Evolutionary conservation across 2,329 filamentous ascomycete genomes (phyloP).

Genomic region (Sporothrix brunneoviolacea): DNA sequence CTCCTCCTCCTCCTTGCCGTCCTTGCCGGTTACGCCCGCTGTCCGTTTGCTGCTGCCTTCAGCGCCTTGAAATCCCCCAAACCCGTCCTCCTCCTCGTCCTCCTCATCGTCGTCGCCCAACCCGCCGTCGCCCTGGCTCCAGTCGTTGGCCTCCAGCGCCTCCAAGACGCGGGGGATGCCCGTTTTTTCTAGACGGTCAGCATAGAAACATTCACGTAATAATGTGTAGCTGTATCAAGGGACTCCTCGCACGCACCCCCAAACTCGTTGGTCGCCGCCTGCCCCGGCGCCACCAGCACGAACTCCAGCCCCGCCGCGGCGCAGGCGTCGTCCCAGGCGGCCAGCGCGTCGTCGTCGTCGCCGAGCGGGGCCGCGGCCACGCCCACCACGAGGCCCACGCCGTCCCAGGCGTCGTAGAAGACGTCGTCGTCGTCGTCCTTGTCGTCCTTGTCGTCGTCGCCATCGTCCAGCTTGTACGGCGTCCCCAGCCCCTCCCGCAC

Average conservation of each 20-base stretch:
- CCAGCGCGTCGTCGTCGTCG: conserved; percentile 33
- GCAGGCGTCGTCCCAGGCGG: conserved; percentile 57
- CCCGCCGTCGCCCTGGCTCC: conserved; percentile 40
- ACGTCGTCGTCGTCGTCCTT: conserved; percentile 28
- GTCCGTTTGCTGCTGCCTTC: too few species aligned
- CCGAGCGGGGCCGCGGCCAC: conserved; percentile 34
- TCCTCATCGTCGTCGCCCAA: conserved; percentile 8
- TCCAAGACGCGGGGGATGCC: conserved; percentile 49
- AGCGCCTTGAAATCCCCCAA: not conserved
- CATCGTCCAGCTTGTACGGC: conserved; percentile 35
- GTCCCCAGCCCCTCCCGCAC: conserved; percentile 52
- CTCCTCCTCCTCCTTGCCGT: conserved; percentile 23
- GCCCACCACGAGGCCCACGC: conserved; percentile 53
- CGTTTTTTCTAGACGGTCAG: conserved; percentile 18
- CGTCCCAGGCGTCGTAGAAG: conserved; percentile 51
- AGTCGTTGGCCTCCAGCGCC: conserved; percentile 60
- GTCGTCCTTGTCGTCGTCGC: conserved; percentile 22
- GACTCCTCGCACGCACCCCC: conserved; percentile 39
- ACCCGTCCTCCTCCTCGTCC: conserved; percentile 21
- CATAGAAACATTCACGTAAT: not conserved
- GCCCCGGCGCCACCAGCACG: conserved; percentile 42
- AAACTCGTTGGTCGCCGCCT: conserved; percentile 45
- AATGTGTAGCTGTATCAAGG: not conserved
- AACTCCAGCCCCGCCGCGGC: conserved; percentile 55
- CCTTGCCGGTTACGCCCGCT: too few species aligned